Evolutionary conservation across 108 stramenopile genomes (phyloP).

Genomic region (Nitzschia putrida): DNA sequence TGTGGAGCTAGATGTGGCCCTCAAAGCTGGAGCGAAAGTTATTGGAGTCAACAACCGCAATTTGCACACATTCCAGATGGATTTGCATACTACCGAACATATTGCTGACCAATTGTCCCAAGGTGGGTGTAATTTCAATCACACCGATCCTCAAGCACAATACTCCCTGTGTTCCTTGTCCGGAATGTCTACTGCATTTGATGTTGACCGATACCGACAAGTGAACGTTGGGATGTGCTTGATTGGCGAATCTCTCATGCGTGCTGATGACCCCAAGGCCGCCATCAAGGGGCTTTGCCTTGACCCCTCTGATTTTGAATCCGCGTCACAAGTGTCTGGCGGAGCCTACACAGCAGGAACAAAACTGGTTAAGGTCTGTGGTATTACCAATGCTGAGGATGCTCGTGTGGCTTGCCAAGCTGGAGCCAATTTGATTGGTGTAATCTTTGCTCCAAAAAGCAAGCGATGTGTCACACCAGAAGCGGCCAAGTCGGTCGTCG

Average conservation of each 20-base stretch:
- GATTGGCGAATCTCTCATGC: constrained; percentile 98
- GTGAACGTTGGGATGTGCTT: constrained; percentile 90
- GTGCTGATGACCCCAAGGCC: constrained; percentile 80
- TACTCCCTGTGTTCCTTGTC: constrained; percentile 78
- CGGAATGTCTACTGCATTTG: constrained; percentile 84
- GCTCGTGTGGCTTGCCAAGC: constrained; percentile 87
- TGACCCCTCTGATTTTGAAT: constrained; percentile 74
- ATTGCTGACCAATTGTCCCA: constrained; percentile 58
- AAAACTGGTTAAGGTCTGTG: constrained; percentile 92
- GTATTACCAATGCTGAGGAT: constrained; percentile 89
- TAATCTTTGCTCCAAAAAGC: constrained; percentile 91
- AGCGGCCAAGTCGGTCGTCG: constrained; percentile 72
- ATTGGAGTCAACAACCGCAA: constrained; percentile 99
- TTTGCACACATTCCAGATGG: constrained; percentile 96
- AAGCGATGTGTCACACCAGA: constrained; percentile 76
- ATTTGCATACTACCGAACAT: constrained; percentile 86
- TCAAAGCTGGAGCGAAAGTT: constrained; percentile 86
- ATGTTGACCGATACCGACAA: constrained; percentile 85
- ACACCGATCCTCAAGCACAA: constrained; percentile 37
- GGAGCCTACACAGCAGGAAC: constrained; percentile 84
- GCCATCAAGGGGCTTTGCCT: constrained; percentile 85
- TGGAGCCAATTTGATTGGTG: constrained; percentile 94
- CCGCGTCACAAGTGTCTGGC: constrained; percentile 29
- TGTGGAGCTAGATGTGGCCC: constrained; percentile 87
- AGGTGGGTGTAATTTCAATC: constrained; percentile 57